Percentiles rank a stretch among this genome's conserved stretches.
These are phyloP conservation scores for Carex arenaria DNA, from an alignment of 202 grass and related monocot genomes.

Conservation along the genomic window DNA sequence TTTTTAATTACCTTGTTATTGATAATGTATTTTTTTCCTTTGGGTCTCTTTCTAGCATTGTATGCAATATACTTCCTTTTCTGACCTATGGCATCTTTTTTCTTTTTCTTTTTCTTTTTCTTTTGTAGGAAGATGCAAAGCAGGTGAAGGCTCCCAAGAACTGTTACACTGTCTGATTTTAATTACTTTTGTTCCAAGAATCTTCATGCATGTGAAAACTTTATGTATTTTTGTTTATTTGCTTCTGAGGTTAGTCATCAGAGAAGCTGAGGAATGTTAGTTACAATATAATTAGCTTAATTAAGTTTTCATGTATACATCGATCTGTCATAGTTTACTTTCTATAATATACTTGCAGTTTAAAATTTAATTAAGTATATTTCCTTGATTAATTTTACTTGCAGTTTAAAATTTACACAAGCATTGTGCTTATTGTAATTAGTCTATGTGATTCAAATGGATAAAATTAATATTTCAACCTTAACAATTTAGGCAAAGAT, in stretches of 20 bases:
- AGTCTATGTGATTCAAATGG: too few relatives aligned
- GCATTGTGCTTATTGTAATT: too few relatives aligned
- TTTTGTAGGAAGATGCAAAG: conserved; percentile 65
- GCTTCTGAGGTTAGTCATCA: not conserved
- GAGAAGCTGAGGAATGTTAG: conserved; percentile 1
- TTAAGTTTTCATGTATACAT: not conserved
- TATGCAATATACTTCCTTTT: not conserved
- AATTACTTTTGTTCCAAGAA: conserved; percentile 3
- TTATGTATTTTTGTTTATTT: not conserved
- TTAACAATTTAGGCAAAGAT: not conserved
- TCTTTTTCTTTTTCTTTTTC: not conserved
- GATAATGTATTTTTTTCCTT: not conserved
- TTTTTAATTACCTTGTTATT: not conserved
- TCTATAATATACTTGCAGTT: too few relatives aligned
- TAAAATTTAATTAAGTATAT: too few relatives aligned
- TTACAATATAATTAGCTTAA: not conserved
- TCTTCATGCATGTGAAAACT: not conserved
- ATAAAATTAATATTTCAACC: not conserved
- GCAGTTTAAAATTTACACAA: too few relatives aligned
- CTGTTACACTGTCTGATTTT: conserved; percentile 57
- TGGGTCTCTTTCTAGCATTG: not conserved
- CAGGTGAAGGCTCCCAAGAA: conserved; percentile 51
- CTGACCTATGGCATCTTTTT: not conserved
- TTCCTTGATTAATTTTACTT: too few relatives aligned
- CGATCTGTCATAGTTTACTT: not conserved